These are phyloP conservation scores for Helianthus tuberosus DNA, from an alignment of 129 eudicot genomes.

Conservation along the genomic window DNA sequence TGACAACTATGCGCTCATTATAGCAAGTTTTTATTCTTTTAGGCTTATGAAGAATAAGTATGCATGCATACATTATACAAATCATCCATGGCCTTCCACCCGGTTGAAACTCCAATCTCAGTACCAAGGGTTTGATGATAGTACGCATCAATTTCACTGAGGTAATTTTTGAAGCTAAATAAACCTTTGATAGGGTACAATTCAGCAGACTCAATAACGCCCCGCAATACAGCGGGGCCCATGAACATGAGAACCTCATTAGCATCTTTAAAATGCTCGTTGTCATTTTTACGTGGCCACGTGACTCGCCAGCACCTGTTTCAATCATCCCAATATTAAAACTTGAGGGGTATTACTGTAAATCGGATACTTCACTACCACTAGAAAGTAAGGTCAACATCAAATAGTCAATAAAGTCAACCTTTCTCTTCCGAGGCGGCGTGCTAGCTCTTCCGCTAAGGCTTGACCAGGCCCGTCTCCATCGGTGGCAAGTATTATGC, in stretches of 20 bases:
- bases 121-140: constrained; percentile 75
- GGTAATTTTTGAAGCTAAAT: constrained; percentile 70
- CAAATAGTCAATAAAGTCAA: constrained; percentile 15
- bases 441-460: constrained; percentile 94
- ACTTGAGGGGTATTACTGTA: not conserved
- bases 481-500: constrained; percentile 93
- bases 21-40: not conserved
- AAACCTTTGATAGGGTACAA: constrained; percentile 88
- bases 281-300: constrained; percentile 82
- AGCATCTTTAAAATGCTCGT: constrained; percentile 73
- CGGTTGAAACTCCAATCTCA: constrained; percentile 89
- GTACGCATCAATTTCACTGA: constrained; percentile 75
- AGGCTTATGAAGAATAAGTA: not conserved
- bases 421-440: constrained; percentile 99
- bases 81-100: constrained; percentile 77
- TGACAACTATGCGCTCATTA: not conserved
- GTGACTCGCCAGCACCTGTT: constrained; percentile 94
- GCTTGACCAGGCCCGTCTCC: constrained; percentile 93
- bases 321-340: constrained; percentile 9
- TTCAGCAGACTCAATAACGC: constrained; percentile 74
- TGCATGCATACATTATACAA: constrained; percentile 73
- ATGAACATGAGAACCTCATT: constrained; percentile 92
- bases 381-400: not conserved
- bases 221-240: constrained; percentile 75
- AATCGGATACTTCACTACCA: constrained; percentile 3